Evolutionary conservation across 2,329 filamentous ascomycete genomes (phyloP), one percentile per base, ranked within the genome.

Genomic region (Ophiostoma ips): DNA sequence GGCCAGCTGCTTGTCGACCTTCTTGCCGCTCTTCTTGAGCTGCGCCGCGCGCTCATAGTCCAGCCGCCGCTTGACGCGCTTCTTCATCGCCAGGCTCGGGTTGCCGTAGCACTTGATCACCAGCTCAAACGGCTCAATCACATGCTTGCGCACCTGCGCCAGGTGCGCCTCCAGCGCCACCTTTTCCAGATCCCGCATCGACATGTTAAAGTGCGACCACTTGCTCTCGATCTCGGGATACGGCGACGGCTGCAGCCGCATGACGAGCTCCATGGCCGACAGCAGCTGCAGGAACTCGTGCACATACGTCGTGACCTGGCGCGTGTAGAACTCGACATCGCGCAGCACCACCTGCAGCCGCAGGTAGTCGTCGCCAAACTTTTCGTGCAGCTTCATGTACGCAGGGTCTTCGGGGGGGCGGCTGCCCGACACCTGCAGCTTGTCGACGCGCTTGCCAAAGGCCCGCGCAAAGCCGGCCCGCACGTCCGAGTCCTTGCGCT

Each of bases 311-410:
- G 84, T 79, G 3, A 87, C 79, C 51, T 89, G 82, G n/a, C 83
- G 77, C 5, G 87, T 82, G 64, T 96, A 96, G 59, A 83, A 87
- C 60, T 95, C 87, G n/a, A 95, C 84, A 63, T 96, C 92, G 52
- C 89, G 81, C 60, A 94, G 80, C 38, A 95, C 87, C 36, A 98
- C 84, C 61, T 96, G 90, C 28, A 96, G 70, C 53, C 90, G 84
- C 54, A 95, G 82, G 64, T 88, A 95, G 63, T 95, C 89, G 54
- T 94, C 87, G 31, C 86, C 83, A 60, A 95, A 96, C 59, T 81
- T 87, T 61, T 95, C 86, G 53, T 89, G 81, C 28, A 92, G 70
- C 56, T 83, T 81, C 52, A 83, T 76, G 63, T 94, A 98, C 15
- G 81, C 81, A 6, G 81, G 73, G 63, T 98, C 92, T 57, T 95